Percentiles rank a stretch among this genome's conserved stretches.
These are phyloP conservation scores for Neurospora sublineolata DNA, from an alignment of 495 filamentous ascomycete species.

Conservation along the genomic window DNA sequence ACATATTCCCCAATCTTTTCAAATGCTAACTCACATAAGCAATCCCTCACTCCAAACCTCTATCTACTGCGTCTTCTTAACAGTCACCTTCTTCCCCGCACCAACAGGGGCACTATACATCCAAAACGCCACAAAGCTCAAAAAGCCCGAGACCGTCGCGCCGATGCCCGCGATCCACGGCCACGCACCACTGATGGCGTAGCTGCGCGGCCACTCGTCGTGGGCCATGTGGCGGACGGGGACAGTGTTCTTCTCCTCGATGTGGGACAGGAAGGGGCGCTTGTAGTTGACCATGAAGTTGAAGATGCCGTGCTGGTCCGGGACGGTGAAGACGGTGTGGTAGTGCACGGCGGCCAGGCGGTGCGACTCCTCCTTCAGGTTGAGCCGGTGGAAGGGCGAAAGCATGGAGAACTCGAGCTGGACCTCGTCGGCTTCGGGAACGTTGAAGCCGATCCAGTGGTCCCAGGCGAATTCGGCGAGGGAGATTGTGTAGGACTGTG, in stretches of 20 bases:
- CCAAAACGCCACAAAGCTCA: constrained; percentile 80
- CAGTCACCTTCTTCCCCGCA: constrained; percentile 28
- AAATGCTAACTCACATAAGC: neutral
- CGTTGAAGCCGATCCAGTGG: constrained; percentile 59
- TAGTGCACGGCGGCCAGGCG: constrained; percentile 41
- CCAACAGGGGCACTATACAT: constrained; percentile 62
- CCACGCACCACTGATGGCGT: constrained; percentile 81
- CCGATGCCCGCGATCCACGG: constrained; percentile 89
- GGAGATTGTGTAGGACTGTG: constrained; percentile 75
- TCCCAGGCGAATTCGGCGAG: constrained; percentile 70
- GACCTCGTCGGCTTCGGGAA: constrained; percentile 55
- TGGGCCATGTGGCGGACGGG: constrained; percentile 93
- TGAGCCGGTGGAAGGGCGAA: constrained; percentile 90
- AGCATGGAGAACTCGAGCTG: constrained; percentile 99
- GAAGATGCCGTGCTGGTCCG: constrained; percentile 97
- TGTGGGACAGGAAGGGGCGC: constrained; percentile 74
- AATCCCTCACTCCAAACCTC: neutral
- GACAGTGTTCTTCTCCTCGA: constrained; percentile 92
- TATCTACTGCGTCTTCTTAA: constrained; percentile 62
- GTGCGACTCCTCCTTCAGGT: constrained; percentile 32
- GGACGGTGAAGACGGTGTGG: constrained; percentile 63
- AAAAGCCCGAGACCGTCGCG: constrained; percentile 70
- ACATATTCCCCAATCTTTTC: neutral
- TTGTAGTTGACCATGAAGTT: constrained; percentile 94
- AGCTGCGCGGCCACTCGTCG: constrained; percentile 89